Conservation (phyloP, 345 rosid species). For the Zanthoxylum bungeanum region DNA sequence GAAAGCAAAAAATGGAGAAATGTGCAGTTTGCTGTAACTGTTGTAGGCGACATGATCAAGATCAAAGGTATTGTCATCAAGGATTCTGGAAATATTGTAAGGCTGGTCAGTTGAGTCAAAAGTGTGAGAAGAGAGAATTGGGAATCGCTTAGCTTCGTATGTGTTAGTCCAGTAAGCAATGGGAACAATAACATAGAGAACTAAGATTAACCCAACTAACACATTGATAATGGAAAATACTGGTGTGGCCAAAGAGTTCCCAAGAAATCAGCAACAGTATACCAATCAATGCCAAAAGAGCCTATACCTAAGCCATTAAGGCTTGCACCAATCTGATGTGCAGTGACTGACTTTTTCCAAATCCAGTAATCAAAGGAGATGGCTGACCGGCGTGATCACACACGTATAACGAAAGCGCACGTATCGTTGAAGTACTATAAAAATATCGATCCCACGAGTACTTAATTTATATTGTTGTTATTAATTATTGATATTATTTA, state of each 20-base stretch:
- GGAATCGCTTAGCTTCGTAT: slow-evolving; percentile 51
- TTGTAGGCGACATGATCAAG: slow-evolving; percentile 36
- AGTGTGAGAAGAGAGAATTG: slow-evolving; percentile 46
- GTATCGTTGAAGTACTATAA: no score
- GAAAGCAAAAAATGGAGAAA: slow-evolving; percentile 59
- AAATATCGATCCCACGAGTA: no score
- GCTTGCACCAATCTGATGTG: slow-evolving; percentile 40
- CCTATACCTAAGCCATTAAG: slow-evolving; percentile 40
- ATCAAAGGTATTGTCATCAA: slow-evolving; percentile 40
- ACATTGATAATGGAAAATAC: slow-evolving; percentile 39
- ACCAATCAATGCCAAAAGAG: slow-evolving; percentile 48
- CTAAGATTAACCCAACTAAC: slow-evolving; percentile 47
- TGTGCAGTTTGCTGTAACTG: slow-evolving; percentile 60
- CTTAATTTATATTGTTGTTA: no score
- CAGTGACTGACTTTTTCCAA: slow-evolving; percentile 25
- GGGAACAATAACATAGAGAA: slow-evolving; percentile 52
- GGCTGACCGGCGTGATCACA: no score
- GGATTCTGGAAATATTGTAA: slow-evolving; percentile 57
- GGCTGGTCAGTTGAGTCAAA: slow-evolving; percentile 38
- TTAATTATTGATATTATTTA: no score
- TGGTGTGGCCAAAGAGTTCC: slow-evolving; percentile 38
- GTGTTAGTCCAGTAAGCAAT: slow-evolving; percentile 51
- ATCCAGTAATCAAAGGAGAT: slow-evolving; percentile 34
- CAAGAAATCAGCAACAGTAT: slow-evolving; percentile 30
- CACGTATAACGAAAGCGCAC: no score